Evolutionary conservation across 106 monocot genomes (phyloP).

Genomic region (Dioscorea zingiberensis): DNA sequence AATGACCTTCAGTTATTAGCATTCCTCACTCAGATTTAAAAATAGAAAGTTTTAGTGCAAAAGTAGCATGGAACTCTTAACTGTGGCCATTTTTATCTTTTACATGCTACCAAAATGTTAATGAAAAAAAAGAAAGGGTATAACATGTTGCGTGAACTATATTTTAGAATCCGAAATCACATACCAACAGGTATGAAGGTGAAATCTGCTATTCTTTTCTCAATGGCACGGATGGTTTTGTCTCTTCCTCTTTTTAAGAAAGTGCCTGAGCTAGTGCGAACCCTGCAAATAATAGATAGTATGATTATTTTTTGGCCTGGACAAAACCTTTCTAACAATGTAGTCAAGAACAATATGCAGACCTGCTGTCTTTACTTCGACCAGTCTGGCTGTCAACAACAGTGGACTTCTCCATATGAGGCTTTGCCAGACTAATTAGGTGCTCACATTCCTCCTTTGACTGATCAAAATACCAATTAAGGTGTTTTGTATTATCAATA

Average conservation of each 20-base stretch:
- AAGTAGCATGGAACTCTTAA: background rate
- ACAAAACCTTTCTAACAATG: background rate
- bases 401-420: conserved; percentile 16
- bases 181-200: conserved; percentile 68
- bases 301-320: background rate
- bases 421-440: conserved; percentile 16
- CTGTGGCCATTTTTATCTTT: background rate
- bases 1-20: too few species aligned
- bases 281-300: conserved; percentile 22
- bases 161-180: background rate
- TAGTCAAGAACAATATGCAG: background rate
- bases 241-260: conserved; percentile 61
- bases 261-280: conserved; percentile 65
- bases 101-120: background rate
- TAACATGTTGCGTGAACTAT: background rate
- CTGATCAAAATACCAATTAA: conserved; percentile 2
- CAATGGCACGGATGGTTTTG: conserved; percentile 50
- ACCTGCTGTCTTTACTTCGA: conserved; percentile 18
- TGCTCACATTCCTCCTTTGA: conserved; percentile 25
- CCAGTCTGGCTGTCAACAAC: conserved; percentile 16
- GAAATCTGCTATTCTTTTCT: conserved; percentile 69
- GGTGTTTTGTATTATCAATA: background rate
- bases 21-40: background rate
- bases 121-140: background rate
- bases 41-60: background rate